Evolutionary conservation across 2,329 filamentous ascomycete species (phyloP).

Genomic region (Talaromyces sp.): DNA sequence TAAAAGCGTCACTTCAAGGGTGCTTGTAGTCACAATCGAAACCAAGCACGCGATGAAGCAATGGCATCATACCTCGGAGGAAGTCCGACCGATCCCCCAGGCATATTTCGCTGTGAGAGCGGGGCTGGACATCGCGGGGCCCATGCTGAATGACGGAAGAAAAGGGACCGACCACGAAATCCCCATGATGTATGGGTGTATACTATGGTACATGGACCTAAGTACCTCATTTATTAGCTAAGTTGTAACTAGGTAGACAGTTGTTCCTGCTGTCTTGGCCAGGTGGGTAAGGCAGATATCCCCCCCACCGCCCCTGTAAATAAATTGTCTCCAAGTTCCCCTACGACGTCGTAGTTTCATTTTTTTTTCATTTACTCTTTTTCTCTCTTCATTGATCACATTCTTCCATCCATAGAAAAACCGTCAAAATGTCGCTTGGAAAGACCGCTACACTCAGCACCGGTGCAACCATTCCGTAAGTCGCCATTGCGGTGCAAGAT

Average conservation of each 20-base stretch:
- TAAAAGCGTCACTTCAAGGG: background rate
- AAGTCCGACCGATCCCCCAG: slow-evolving; percentile 8
- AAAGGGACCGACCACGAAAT: background rate
- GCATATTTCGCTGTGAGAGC: background rate
- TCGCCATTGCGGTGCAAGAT: background rate
- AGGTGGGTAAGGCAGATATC: background rate
- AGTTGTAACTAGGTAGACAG: background rate
- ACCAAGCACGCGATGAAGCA: background rate
- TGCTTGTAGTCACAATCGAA: background rate
- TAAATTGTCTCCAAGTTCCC: background rate
- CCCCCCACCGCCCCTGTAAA: background rate
- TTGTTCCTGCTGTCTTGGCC: background rate
- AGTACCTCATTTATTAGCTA: background rate
- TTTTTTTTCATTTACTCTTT: background rate
- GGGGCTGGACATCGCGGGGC: slow-evolving; percentile 1
- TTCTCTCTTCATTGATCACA: background rate
- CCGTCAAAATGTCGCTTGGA: slow-evolving; percentile 38
- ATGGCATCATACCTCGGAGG: slow-evolving; percentile 13
- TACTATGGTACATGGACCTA: background rate
- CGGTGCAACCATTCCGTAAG: slow-evolving; percentile 38
- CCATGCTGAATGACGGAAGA: background rate
- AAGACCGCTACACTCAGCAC: slow-evolving; percentile 40
- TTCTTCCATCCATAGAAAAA: background rate
- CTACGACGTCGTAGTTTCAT: background rate
- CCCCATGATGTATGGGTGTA: background rate